phyloP scores from a whole-genome alignment of 768 basidiomycete species.

The Termitomyces titanicus region DNA sequence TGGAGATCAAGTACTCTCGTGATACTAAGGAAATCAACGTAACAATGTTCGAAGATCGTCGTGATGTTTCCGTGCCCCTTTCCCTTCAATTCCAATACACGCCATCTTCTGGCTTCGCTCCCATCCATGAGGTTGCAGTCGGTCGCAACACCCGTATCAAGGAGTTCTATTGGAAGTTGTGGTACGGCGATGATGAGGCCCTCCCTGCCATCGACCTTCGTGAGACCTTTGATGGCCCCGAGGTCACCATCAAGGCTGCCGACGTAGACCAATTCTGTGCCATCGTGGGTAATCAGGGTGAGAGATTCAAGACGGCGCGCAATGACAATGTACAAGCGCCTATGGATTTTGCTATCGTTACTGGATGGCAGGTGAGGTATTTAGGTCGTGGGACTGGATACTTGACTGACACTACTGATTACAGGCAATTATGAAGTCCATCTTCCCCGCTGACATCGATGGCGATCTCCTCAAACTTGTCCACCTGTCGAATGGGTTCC shows the following conservation, averaged over 20 bases:
- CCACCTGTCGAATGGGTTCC: conserved; percentile 97
- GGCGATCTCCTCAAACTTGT: conserved; percentile 95
- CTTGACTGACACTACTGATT: conserved; percentile 8
- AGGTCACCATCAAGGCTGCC: conserved; percentile 72
- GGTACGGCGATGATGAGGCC: conserved; percentile 85
- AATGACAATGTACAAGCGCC: conserved; percentile 77
- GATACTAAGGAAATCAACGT: conserved; percentile 59
- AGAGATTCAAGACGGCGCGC: conserved; percentile 80
- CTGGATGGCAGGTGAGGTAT: conserved; percentile 89
- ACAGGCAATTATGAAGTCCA: conserved; percentile 98
- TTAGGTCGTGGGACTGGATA: neutral
- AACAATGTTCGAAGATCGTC: conserved; percentile 82
- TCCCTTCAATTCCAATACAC: conserved; percentile 80
- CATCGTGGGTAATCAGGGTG: conserved; percentile 91
- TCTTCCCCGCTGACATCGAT: conserved; percentile 90
- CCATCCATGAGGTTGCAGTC: conserved; percentile 85
- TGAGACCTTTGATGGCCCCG: conserved; percentile 83
- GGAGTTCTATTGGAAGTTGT: conserved; percentile 97
- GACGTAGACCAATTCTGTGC: conserved; percentile 88
- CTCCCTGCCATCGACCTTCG: conserved; percentile 78
- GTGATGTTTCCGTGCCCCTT: conserved; percentile 73
- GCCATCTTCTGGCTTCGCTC: conserved; percentile 83
- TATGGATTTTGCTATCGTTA: conserved; percentile 98
- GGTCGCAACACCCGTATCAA: conserved; percentile 90
- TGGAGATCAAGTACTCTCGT: conserved; percentile 63